A percentile compares a stretch with the other conserved stretches of the same genome.
phyloP scores from a whole-genome alignment of 805 yeast genomes.

The Priceomyces carsonii region DNA sequence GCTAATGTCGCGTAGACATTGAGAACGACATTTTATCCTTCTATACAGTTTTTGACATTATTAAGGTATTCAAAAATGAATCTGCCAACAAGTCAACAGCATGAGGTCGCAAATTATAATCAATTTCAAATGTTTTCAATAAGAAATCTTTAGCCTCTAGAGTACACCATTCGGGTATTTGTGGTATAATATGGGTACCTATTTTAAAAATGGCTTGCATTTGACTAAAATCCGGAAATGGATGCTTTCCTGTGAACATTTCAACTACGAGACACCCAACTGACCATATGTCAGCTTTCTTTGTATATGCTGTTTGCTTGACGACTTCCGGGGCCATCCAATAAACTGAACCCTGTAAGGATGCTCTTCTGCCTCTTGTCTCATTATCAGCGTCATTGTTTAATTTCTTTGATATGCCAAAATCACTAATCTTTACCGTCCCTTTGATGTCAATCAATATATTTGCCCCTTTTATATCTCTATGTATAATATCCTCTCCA shows the following conservation, averaged over 20 bases:
- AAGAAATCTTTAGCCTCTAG: slow-evolving; percentile 69
- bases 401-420: slow-evolving; percentile 67
- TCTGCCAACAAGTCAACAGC: slow-evolving; percentile 71
- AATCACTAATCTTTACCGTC: slow-evolving; percentile 81
- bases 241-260: slow-evolving; percentile 95
- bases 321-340: slow-evolving; percentile 99
- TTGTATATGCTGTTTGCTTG: slow-evolving; percentile 86
- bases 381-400: slow-evolving; percentile 24
- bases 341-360: slow-evolving; percentile 88
- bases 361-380: slow-evolving; percentile 59
- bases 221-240: slow-evolving; percentile 91
- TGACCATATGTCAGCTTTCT: slow-evolving; percentile 96
- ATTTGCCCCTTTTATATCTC: slow-evolving; percentile 90
- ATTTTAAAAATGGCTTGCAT: slow-evolving; percentile 97
- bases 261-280: slow-evolving; percentile 93
- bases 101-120: slow-evolving; percentile 69
- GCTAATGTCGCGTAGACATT: no score
- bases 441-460: slow-evolving; percentile 79
- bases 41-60: slow-evolving; percentile 36
- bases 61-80: slow-evolving; percentile 54
- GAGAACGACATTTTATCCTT: no score
- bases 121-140: slow-evolving; percentile 66
- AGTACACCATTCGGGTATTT: slow-evolving; percentile 72
- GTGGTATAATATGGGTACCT: slow-evolving; percentile 83
- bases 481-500: slow-evolving; percentile 72